Percentiles rank a stretch among this genome's conserved stretches.
Conservation (phyloP, 352 stramenopile genomes). For the Globisporangium splendens region DNA sequence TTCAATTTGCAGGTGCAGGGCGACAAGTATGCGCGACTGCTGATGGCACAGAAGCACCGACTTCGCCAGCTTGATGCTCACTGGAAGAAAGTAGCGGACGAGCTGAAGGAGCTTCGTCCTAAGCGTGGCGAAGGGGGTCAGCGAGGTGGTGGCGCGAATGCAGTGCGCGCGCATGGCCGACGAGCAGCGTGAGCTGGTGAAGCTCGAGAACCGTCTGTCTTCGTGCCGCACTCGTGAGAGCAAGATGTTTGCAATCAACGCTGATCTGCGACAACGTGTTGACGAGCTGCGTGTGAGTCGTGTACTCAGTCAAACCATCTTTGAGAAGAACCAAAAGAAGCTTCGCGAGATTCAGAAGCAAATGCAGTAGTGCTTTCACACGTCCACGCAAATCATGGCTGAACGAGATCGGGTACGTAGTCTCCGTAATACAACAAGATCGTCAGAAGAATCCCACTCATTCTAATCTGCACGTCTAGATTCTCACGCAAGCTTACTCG, state of each 20-base stretch:
- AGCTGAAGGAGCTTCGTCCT: slow-evolving; percentile 62
- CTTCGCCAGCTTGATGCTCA: slow-evolving; percentile 63
- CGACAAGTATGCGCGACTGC: slow-evolving; percentile 71
- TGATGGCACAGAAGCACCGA: slow-evolving; percentile 71
- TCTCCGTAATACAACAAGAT: background rate
- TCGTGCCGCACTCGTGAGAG: slow-evolving; percentile 70
- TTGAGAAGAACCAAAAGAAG: slow-evolving; percentile 77
- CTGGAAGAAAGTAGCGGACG: slow-evolving; percentile 62
- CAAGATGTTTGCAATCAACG: slow-evolving; percentile 65
- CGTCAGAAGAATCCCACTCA: background rate
- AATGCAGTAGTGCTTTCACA: slow-evolving; percentile 72
- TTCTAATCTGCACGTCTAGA: slow-evolving; percentile 17
- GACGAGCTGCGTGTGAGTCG: slow-evolving; percentile 63
- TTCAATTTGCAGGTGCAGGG: slow-evolving; percentile 81
- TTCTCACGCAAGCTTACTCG: slow-evolving; percentile 63
- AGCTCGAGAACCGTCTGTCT: slow-evolving; percentile 74
- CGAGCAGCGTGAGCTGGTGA: slow-evolving; percentile 74
- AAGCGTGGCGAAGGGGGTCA: slow-evolving; percentile 72
- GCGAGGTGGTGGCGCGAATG: slow-evolving; percentile 63
- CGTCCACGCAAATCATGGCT: slow-evolving; percentile 65
- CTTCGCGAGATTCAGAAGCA: slow-evolving; percentile 70
- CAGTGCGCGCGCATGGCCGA: slow-evolving; percentile 67
- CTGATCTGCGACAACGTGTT: slow-evolving; percentile 44
- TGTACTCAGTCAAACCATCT: slow-evolving; percentile 66
- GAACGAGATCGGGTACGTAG: slow-evolving; percentile 58